A percentile compares a stretch with the other conserved stretches of the same genome.
Conservation (phyloP, 768 basidiomycete species). For the Podaxis mareebaensis region DNA sequence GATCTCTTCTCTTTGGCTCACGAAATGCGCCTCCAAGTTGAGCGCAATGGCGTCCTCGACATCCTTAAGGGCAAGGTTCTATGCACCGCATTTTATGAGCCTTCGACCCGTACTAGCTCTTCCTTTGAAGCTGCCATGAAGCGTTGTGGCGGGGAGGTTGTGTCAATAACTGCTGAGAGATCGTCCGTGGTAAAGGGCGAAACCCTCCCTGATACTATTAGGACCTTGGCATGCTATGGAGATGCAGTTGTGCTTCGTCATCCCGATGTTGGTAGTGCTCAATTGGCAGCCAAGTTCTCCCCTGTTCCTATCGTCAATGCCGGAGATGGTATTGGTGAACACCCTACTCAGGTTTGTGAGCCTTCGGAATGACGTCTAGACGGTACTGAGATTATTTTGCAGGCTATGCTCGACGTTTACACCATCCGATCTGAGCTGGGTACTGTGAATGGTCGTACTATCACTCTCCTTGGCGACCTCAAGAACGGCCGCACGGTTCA, state of each 20-base stretch:
- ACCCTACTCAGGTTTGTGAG: slow-evolving; percentile 84
- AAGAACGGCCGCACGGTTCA: slow-evolving; percentile 99
- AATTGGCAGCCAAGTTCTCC: slow-evolving; percentile 93
- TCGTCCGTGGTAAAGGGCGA: slow-evolving; percentile 96
- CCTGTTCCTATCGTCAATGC: slow-evolving; percentile 96
- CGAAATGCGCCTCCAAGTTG: slow-evolving; percentile 96
- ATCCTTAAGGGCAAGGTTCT: slow-evolving; percentile 90
- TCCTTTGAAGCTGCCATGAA: slow-evolving; percentile 99
- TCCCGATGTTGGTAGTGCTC: slow-evolving; percentile 91
- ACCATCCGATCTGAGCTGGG: slow-evolving; percentile 98
- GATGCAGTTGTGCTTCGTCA: slow-evolving; percentile 95
- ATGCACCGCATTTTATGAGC: slow-evolving; percentile 93
- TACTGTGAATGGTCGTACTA: slow-evolving; percentile 93
- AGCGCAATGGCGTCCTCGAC: slow-evolving; percentile 85
- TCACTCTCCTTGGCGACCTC: slow-evolving; percentile 91
- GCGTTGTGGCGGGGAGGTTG: slow-evolving; percentile 93
- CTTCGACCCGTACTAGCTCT: slow-evolving; percentile 91
- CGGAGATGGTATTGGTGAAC: slow-evolving; percentile 96
- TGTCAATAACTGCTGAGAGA: slow-evolving; percentile 75
- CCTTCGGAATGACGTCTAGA: neutral
- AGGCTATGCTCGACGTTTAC: slow-evolving; percentile 87
- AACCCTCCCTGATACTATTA: slow-evolving; percentile 87
- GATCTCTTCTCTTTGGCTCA: slow-evolving; percentile 93
- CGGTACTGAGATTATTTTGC: slow-evolving; percentile 11
- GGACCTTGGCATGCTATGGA: slow-evolving; percentile 92